A percentile compares a stretch with the other conserved stretches of the same genome.
These are phyloP conservation scores for Auriscalpium orientale DNA, from an alignment of 768 basidiomycete species.

Conservation along the genomic window DNA sequence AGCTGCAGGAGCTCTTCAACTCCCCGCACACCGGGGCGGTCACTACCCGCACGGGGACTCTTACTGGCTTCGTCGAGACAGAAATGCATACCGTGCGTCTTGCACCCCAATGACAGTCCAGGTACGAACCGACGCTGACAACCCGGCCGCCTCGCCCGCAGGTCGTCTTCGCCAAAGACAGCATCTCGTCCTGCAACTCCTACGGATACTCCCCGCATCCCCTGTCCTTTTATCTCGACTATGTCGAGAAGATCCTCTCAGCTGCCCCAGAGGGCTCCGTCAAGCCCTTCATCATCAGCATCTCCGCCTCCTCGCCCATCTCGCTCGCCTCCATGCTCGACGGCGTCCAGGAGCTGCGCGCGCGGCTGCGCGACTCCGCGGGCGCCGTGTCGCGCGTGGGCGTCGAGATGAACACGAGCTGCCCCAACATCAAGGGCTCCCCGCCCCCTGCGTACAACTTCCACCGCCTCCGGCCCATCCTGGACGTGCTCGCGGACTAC, in stretches of 20 bases:
- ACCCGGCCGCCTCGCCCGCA: slow-evolving; percentile 19
- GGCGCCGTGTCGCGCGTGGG: slow-evolving; percentile 40
- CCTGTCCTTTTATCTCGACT: slow-evolving; percentile 55
- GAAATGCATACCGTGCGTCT: slow-evolving; percentile 48
- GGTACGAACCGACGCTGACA: background rate
- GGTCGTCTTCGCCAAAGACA: slow-evolving; percentile 51
- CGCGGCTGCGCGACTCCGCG: slow-evolving; percentile 16
- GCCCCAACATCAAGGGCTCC: slow-evolving; percentile 63
- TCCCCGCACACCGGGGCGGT: slow-evolving; percentile 69
- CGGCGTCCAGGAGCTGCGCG: slow-evolving; percentile 55
- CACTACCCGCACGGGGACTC: slow-evolving; percentile 71
- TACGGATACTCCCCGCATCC: slow-evolving; percentile 85
- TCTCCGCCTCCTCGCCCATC: slow-evolving; percentile 52
- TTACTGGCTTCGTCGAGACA: slow-evolving; percentile 64
- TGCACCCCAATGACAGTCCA: background rate
- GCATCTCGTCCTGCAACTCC: slow-evolving; percentile 65
- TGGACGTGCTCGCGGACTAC: slow-evolving; percentile 45
- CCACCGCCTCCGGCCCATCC: slow-evolving; percentile 40
- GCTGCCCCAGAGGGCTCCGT: slow-evolving; percentile 19
- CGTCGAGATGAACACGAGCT: slow-evolving; percentile 78
- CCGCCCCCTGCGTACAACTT: slow-evolving; percentile 65
- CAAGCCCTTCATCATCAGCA: slow-evolving; percentile 74
- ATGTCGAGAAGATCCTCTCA: slow-evolving; percentile 48
- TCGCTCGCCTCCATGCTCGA: slow-evolving; percentile 49
- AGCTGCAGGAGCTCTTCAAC: slow-evolving; percentile 59